These are phyloP conservation scores for Furcasterigmium sp. DNA, from an alignment of 2,329 filamentous ascomycete genomes.

Conservation along the genomic window DNA sequence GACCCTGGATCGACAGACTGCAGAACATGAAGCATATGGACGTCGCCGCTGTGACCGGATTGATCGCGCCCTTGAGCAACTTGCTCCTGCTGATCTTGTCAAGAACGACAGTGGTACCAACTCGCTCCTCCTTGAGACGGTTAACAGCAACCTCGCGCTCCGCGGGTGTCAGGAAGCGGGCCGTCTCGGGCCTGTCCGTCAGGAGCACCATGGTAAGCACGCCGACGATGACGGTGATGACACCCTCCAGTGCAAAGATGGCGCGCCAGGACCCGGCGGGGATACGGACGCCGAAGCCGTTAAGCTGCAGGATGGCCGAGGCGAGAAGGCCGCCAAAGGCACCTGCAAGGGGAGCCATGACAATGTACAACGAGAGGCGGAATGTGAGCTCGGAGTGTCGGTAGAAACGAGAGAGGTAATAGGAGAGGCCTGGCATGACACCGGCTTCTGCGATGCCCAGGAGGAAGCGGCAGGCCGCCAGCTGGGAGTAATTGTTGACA, in stretches of 20 bases:
- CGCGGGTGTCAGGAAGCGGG: slow-evolving; percentile 57
- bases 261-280: slow-evolving; percentile 59
- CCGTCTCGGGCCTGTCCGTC: slow-evolving; percentile 64
- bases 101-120: slow-evolving; percentile 54
- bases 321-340: slow-evolving; percentile 42
- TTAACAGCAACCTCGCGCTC: slow-evolving; percentile 63
- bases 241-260: slow-evolving; percentile 48
- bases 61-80: slow-evolving; percentile 56
- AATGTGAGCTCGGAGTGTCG: slow-evolving; percentile 41
- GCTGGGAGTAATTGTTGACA: slow-evolving; percentile 22
- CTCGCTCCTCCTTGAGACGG: slow-evolving; percentile 63
- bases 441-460: slow-evolving; percentile 36
- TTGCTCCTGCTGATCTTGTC: slow-evolving; percentile 56
- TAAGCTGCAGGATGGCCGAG: slow-evolving; percentile 47
- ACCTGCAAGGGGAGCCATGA: slow-evolving; percentile 32
- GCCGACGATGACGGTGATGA: slow-evolving; percentile 16
- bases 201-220: slow-evolving; percentile 58
- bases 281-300: slow-evolving; percentile 29
- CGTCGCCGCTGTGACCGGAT: slow-evolving; percentile 47
- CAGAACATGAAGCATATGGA: slow-evolving; percentile 57
- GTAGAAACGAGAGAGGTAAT: slow-evolving; percentile 44
- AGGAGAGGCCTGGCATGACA: slow-evolving; percentile 29
- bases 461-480: slow-evolving; percentile 29
- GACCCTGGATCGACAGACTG: slow-evolving; percentile 67
- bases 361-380: slow-evolving; percentile 38